A percentile compares a stretch with the other conserved stretches of the same genome.
Conservation (phyloP, 1,139 yeast genomes). For the Yarrowia galli region DNA sequence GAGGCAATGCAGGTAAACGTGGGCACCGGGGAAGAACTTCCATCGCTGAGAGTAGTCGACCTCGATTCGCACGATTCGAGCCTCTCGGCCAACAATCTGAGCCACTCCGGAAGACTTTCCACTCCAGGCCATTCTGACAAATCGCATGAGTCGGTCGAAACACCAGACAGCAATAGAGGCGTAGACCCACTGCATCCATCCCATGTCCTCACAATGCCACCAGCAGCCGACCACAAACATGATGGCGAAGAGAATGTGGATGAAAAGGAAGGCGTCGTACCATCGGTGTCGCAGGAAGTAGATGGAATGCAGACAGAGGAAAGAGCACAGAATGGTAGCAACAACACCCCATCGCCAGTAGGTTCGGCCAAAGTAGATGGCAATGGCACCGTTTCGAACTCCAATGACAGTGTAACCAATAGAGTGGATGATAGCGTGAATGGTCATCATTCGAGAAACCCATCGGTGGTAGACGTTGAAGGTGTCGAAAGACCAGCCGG, state of each 20-base stretch:
- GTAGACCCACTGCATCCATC: conserved; percentile 59
- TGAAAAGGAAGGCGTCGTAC: conserved; percentile 56
- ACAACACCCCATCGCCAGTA: conserved; percentile 58
- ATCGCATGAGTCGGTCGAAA: conserved; percentile 52
- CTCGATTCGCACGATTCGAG: conserved; percentile 42
- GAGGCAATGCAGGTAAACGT: conserved; percentile 64
- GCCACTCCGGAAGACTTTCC: conserved; percentile 51
- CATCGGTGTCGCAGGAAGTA: conserved; percentile 48
- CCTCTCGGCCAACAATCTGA: conserved; percentile 30
- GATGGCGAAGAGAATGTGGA: conserved; percentile 52
- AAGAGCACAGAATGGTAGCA: conserved; percentile 47
- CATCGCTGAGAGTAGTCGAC: conserved; percentile 49
- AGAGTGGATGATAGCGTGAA: conserved; percentile 56
- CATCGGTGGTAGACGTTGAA: conserved; percentile 70
- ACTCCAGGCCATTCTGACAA: conserved; percentile 50
- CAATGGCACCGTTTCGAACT: conserved; percentile 47
- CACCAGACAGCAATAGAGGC: conserved; percentile 53
- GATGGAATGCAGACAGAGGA: conserved; percentile 41
- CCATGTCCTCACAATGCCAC: conserved; percentile 54
- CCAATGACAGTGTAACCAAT: conserved; percentile 51
- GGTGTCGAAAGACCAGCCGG: conserved; percentile 71
- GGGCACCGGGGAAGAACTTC: conserved; percentile 63
- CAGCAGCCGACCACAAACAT: conserved; percentile 56
- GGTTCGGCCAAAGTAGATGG: conserved; percentile 48
- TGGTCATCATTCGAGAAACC: conserved; percentile 62